Base-by-base conservation (phyloP, 805 yeast species). In the Grigorovia transvaalensis region DNA sequence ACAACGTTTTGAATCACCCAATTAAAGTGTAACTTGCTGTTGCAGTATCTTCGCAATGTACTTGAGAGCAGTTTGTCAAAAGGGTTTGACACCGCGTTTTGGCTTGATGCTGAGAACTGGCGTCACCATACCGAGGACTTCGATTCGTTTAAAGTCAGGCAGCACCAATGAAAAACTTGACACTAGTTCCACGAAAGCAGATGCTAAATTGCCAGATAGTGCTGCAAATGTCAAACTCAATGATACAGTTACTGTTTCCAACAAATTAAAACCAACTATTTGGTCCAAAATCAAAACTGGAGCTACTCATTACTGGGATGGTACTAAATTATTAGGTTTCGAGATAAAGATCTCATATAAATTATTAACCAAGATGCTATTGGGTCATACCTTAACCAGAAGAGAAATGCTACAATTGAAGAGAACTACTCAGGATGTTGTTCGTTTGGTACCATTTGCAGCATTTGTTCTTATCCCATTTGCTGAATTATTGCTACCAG, bases 241-340 rank as follows among this genome's bases (percentile, higher is more conserved):
- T 30, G 18, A n/a, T 2, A 9, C 17, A 6, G 42, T 42, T 3
- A 46, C 53, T 27, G 6, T 19, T 27, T 7, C 42, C 2, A 38
- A 15, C 17, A 15, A 38, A 3, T 12, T 3, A 20, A 84, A 85
- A 61, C 69, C 71, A 44, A 71, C 88, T 1, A 45, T 87, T n/a
- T 84, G 90, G 95, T 84, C 82, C 45, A 84, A 81, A 65, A 82
- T 91, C 53, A 91, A 89, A 66, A 91, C 87, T 62, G 97, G 86
- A 68, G 88, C 85, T 4, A 79, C 80, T 49, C 99, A 91, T 69
- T 90, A 89, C 68, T 88, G 96, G 96, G 86, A 82, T 63, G 99
- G 99, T 50, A 90, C 99, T 19, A 91, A 90, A 70, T 78, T 93
- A 51, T 73, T 91, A 46, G 98, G 98, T 2, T 80, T 87, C 61